These are phyloP conservation scores for Carex parvula DNA, from an alignment of 176 grass and related monocot genomes.

Conservation along the genomic window DNA sequence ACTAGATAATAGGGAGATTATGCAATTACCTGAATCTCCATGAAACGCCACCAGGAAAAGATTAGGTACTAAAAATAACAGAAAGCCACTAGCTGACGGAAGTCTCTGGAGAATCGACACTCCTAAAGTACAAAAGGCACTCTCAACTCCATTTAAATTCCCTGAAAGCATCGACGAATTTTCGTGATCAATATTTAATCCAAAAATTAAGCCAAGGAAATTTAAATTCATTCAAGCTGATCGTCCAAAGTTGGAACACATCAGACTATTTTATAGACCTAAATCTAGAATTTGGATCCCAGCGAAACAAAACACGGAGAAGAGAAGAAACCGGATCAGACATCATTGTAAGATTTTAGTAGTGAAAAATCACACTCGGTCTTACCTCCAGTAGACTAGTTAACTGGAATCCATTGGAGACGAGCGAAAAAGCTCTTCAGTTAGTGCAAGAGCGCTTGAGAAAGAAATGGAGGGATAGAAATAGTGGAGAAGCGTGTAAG, in stretches of 20 bases:
- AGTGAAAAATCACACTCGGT: not conserved
- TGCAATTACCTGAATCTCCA: slow-evolving; percentile 1
- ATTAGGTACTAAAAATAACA: not conserved
- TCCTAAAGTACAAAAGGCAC: not conserved
- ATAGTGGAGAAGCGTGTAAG: slow-evolving; percentile 4
- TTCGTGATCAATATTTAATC: not conserved
- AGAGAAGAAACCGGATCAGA: slow-evolving; percentile 11
- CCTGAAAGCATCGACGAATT: slow-evolving; percentile 17
- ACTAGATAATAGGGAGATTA: not conserved
- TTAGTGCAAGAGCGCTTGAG: not conserved
- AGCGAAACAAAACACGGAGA: not conserved
- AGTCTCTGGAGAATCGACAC: not conserved
- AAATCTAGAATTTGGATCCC: not conserved
- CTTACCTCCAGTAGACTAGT: not conserved
- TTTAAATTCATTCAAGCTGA: slow-evolving; percentile 2
- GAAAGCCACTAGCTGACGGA: not conserved
- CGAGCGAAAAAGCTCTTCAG: not conserved
- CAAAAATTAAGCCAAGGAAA: slow-evolving; percentile 1
- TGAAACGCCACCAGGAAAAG: not conserved
- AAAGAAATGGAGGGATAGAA: not conserved
- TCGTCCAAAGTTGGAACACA: not conserved
- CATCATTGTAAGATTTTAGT: not conserved
- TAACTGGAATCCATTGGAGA: not conserved
- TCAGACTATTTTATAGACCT: not conserved
- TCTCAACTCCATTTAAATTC: not conserved